Conservation (phyloP, 2,329 filamentous ascomycete species). For the Huntiella decipiens region DNA sequence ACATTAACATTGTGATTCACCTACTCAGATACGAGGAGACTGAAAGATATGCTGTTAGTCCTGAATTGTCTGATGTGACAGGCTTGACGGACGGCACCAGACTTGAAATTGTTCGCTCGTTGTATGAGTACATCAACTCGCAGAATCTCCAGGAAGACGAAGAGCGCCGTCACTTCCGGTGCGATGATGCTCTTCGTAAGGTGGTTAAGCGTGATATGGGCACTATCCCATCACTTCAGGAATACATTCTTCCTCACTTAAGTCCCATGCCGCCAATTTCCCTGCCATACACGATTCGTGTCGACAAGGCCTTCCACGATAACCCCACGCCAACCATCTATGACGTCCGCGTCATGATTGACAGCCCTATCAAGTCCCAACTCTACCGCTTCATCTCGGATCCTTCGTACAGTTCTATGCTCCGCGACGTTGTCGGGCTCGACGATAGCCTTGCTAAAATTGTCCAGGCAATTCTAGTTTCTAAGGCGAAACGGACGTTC, state of each 20-base stretch:
- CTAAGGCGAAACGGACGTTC: slow-evolving; percentile 82
- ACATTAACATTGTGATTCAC: slow-evolving; percentile 77
- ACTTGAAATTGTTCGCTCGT: slow-evolving; percentile 69
- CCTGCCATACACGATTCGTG: slow-evolving; percentile 80
- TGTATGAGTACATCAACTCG: slow-evolving; percentile 87
- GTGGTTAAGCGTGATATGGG: slow-evolving; percentile 61
- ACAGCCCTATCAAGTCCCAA: slow-evolving; percentile 58
- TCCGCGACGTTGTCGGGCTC: slow-evolving; percentile 56
- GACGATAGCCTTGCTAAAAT: slow-evolving; percentile 76
- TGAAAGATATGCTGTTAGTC: slow-evolving; percentile 65
- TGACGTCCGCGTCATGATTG: slow-evolving; percentile 68
- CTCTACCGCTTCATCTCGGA: slow-evolving; percentile 49
- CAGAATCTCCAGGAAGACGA: slow-evolving; percentile 84
- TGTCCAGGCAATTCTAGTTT: slow-evolving; percentile 63
- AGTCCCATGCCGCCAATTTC: slow-evolving; percentile 62
- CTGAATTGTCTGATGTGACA: slow-evolving; percentile 61
- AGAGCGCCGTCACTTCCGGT: slow-evolving; percentile 80
- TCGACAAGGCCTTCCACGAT: slow-evolving; percentile 67
- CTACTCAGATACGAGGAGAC: slow-evolving; percentile 68
- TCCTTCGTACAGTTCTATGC: slow-evolving; percentile 47
- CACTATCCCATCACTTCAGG: slow-evolving; percentile 69
- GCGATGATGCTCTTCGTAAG: slow-evolving; percentile 62
- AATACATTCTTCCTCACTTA: slow-evolving; percentile 63
- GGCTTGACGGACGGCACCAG: slow-evolving; percentile 77
- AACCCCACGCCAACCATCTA: slow-evolving; percentile 66